Conservation (phyloP, 2,329 filamentous ascomycete genomes). For the Exophiala mesophila region DNA sequence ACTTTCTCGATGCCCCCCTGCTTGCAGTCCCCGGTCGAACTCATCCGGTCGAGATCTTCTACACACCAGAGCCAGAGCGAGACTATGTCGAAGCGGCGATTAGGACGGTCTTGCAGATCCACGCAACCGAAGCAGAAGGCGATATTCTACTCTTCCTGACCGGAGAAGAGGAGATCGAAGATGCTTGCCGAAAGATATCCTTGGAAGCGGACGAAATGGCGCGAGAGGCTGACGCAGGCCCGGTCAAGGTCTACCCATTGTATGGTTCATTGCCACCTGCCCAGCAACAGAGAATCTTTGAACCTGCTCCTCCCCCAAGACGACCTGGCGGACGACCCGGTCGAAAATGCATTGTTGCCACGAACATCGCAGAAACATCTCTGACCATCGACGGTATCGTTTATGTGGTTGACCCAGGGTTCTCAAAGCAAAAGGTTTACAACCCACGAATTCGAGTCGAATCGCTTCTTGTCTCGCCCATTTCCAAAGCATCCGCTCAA, state of each 20-base stretch:
- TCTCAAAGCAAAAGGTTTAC: constrained; percentile 99
- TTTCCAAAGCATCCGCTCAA: constrained; percentile 95
- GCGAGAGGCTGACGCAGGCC: constrained; percentile 84
- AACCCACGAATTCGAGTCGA: constrained; percentile 95
- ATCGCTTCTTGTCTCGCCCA: constrained; percentile 93
- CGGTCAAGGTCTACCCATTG: constrained; percentile 82
- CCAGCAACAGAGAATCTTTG: constrained; percentile 94
- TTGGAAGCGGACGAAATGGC: constrained; percentile 89
- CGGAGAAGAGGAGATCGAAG: constrained; percentile 97
- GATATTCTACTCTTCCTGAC: constrained; percentile 94
- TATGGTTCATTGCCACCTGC: constrained; percentile 89
- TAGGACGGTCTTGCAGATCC: constrained; percentile 92
- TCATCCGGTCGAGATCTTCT: constrained; percentile 96
- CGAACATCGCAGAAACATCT: constrained; percentile 96
- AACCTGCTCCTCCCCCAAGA: constrained; percentile 70
- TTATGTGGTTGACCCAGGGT: constrained; percentile 97
- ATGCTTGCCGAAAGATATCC: constrained; percentile 84
- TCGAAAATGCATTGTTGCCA: constrained; percentile 90
- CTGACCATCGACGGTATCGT: constrained; percentile 98
- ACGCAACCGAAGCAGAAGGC: constrained; percentile 84
- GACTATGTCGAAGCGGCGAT: constrained; percentile 96
- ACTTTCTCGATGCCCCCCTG: constrained; percentile 91
- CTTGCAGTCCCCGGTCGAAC: constrained; percentile 93
- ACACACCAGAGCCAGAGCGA: constrained; percentile 90
- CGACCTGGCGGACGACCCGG: constrained; percentile 76